phyloP scores from a whole-genome alignment of 495 filamentous ascomycete genomes.

The Bryoglossum gracile region DNA sequence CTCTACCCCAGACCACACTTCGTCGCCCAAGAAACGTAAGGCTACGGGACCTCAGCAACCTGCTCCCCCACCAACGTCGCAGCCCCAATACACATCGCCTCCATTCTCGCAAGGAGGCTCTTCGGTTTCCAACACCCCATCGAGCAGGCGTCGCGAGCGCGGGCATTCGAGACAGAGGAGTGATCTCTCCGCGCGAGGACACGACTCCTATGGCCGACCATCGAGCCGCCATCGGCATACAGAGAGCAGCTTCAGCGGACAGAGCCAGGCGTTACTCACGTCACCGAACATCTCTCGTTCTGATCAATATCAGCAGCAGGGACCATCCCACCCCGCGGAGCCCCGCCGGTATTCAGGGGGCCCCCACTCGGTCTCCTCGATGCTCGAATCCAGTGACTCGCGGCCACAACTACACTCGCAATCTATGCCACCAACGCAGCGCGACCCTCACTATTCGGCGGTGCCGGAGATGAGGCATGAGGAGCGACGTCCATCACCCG shows the following conservation, averaged over 20 bases:
- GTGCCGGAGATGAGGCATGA: conserved; percentile 25
- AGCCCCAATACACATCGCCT: conserved; percentile 47
- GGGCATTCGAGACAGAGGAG: conserved; percentile 65
- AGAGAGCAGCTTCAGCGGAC: conserved; percentile 18
- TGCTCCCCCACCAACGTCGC: conserved; percentile 45
- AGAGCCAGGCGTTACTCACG: conserved; percentile 12
- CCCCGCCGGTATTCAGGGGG: conserved; percentile 19
- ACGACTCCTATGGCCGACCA: conserved; percentile 21
- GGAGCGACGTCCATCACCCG: conserved; percentile 21
- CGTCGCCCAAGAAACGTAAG: conserved; percentile 69
- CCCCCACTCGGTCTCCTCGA: conserved; percentile 20
- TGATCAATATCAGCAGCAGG: not conserved
- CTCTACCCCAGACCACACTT: conserved; percentile 41
- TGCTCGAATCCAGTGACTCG: conserved; percentile 19
- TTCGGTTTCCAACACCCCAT: conserved; percentile 46
- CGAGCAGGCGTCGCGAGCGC: conserved; percentile 52
- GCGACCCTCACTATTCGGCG: conserved; percentile 21
- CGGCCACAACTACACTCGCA: conserved; percentile 7
- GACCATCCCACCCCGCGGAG: conserved; percentile 1
- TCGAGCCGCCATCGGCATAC: conserved; percentile 22
- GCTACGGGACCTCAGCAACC: conserved; percentile 54
- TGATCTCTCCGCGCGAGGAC: conserved; percentile 34
- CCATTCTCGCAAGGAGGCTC: conserved; percentile 51
- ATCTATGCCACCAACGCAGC: conserved; percentile 14
- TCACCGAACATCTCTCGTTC: not conserved